Evolutionary conservation across 192 early-diverging fungal genomes (phyloP).

Genomic region (Podila minutissima): DNA sequence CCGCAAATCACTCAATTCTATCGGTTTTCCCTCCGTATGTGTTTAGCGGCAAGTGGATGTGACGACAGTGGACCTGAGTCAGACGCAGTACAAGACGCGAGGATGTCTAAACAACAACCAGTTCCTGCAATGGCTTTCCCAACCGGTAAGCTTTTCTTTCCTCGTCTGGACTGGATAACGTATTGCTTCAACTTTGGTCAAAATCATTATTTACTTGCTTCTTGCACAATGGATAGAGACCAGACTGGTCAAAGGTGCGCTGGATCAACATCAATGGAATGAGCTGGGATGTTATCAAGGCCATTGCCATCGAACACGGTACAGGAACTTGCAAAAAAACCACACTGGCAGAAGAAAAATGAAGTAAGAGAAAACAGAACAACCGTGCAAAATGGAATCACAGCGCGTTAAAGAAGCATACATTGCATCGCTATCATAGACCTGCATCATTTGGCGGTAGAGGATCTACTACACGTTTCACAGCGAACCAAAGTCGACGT

Average conservation of each 20-base stretch:
- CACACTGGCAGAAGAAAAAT: not conserved
- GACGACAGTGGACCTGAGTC: conserved; percentile 6
- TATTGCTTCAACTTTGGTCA: not conserved
- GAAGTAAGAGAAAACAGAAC: not conserved
- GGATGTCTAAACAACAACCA: not conserved
- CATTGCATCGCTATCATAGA: not conserved
- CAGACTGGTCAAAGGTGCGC: conserved; percentile 33
- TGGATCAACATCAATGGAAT: conserved; percentile 61
- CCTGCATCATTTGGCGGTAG: conserved; percentile 9
- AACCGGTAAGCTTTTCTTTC: conserved; percentile 4
- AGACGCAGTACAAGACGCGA: not conserved
- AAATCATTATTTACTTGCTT: not conserved
- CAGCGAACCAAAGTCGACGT: conserved; percentile 19
- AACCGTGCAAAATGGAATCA: not conserved
- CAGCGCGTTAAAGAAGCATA: not conserved
- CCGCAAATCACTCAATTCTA: not conserved
- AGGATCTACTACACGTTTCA: conserved; percentile 15
- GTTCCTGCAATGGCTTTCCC: conserved; percentile 3
- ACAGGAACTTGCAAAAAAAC: not conserved
- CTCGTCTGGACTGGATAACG: not conserved
- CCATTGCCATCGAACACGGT: conserved; percentile 40
- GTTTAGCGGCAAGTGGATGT: conserved; percentile 2
- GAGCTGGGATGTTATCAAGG: conserved; percentile 45
- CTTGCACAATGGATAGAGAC: conserved; percentile 10
- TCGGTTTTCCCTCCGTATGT: too few species aligned